Evolutionary conservation across 2,329 filamentous ascomycete genomes (phyloP), one percentile per base, ranked within the genome.

Genomic region (Orbilia oligospora): DNA sequence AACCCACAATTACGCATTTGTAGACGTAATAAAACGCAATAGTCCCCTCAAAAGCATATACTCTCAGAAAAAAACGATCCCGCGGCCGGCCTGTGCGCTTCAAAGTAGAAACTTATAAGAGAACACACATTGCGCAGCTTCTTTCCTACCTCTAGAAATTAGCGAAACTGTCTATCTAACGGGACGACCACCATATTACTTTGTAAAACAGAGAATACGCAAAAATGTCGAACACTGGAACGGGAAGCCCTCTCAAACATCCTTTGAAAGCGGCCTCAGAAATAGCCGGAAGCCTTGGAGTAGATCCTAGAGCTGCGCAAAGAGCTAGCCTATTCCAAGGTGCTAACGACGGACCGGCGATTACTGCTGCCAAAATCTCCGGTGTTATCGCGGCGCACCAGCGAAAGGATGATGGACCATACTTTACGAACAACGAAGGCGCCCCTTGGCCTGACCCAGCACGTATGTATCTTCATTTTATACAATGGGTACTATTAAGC

Each of bases 391-490:
- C 83, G 5, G 86, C 85, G 9, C 86, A 87, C 5, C 87, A 86
- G 81, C 83, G 86, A 14, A 84, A 84, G 18, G 88, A 88, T 76
- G 86, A 88, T 73, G 85, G 84, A 0, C 83, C 85, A 0, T 88
- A 88, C 82, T 88, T 88, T 81, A 89, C 87, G 55, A 88, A 87
- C 81, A 88, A 88, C 64, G 87, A 89, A 76, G 87, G 85, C 49
- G 86, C 86, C 48, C 87, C 87, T 0, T 87, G 85, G 68, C 87
- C 87, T 1, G 87, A 88, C 76, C 83, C 85, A 12, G 33, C 38
- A 16, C n/a, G 58, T 71, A 58, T 48, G 2, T 65, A 20, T 53
- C 24, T 4, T 41, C 1, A 22, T 58, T n/a, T 36, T 4, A 36
- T 36, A 9, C 33, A 36, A 4, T 36, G 33, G 33, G 10, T 12